Evolutionary conservation across 305 asterid species (phyloP).

Genomic region (Fraxinus paxiana): DNA sequence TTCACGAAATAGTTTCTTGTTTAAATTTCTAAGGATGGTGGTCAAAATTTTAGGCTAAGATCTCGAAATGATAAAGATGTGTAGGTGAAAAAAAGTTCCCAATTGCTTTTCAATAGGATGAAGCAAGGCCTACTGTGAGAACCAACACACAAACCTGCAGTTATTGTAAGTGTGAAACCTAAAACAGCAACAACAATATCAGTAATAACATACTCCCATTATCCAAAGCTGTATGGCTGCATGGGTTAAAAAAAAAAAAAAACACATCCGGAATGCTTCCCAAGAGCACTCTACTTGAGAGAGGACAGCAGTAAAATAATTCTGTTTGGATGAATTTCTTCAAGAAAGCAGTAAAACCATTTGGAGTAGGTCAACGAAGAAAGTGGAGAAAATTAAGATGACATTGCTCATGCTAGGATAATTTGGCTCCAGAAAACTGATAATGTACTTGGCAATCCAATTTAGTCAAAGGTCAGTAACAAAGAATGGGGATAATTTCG

Average conservation of each 20-base stretch:
- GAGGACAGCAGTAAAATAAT: not conserved
- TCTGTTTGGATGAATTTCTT: not conserved
- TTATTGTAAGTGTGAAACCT: not conserved
- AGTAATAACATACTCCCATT: not conserved
- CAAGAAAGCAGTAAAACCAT: not conserved
- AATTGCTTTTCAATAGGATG: not conserved
- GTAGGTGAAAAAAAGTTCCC: not conserved
- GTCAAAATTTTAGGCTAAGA: not conserved
- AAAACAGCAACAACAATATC: not conserved
- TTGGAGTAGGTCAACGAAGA: not conserved
- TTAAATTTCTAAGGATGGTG: not conserved
- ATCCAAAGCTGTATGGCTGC: not conserved
- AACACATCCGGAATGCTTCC: not conserved
- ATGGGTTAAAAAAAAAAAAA: not conserved
- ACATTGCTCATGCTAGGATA: not conserved
- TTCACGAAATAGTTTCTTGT: not conserved
- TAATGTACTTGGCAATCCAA: not conserved
- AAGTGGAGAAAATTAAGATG: not conserved
- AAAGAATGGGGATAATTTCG: too few species aligned
- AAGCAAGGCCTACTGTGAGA: not conserved
- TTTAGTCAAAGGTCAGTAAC: too few species aligned
- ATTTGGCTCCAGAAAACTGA: not conserved
- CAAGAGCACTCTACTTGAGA: not conserved
- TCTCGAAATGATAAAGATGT: not conserved
- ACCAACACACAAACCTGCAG: not conserved